These are phyloP conservation scores for Rhododendron mucronatum DNA, from an alignment of 148 eudicot species.

Conservation along the genomic window DNA sequence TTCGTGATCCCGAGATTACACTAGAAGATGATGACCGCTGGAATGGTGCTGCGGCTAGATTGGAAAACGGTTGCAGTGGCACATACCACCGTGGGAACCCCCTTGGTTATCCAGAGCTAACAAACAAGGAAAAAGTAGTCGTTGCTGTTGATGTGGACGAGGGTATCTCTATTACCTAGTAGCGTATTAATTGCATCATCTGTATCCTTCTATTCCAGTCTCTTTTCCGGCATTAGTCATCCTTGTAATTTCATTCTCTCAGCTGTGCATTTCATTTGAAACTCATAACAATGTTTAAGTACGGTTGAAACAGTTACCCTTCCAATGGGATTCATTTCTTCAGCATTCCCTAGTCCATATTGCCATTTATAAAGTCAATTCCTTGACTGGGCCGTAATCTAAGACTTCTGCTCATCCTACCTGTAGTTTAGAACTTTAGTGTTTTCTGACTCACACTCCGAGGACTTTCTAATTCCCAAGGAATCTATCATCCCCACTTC, in stretches of 20 bases:
- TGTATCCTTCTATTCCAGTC: background rate
- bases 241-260: background rate
- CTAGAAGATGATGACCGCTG: background rate
- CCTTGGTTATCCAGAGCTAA: conserved; percentile 21
- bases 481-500: background rate
- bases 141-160: conserved; percentile 94
- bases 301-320: background rate
- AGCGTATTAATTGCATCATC: background rate
- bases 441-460: background rate
- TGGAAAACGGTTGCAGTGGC: conserved; percentile 11
- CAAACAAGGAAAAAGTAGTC: conserved; percentile 39
- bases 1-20: conserved; percentile 1
- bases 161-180: conserved; percentile 33
- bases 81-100: conserved; percentile 8
- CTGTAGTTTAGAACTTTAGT: background rate
- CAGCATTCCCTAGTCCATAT: background rate
- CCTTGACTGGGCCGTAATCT: conserved; percentile 1
- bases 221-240: background rate
- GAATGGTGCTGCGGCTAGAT: conserved; percentile 2
- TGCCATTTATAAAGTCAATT: background rate
- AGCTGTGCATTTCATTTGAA: background rate
- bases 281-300: background rate
- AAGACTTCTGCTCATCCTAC: background rate
- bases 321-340: background rate
- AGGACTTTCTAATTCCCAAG: background rate